Base-by-base conservation (phyloP, 1,139 yeast genomes). In the Blastobotrys ciferrii region DNA sequence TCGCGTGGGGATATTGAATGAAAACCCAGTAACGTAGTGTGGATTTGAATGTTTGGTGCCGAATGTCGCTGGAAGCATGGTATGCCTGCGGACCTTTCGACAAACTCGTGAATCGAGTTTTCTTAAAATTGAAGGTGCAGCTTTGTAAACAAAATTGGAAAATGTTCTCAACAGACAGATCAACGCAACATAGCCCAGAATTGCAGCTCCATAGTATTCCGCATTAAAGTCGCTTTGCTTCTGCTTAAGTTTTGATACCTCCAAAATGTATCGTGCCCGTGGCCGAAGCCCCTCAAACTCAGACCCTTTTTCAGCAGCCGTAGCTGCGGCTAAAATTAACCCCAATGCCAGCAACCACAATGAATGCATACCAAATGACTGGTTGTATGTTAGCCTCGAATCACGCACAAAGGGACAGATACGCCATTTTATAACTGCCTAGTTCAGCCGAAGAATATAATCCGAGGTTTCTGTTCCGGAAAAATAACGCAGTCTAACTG, bases 1-100 rank as follows among this genome's bases (percentile, higher is more conserved):
- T 54, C 89, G 72, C 1, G 87, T 78, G 1, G 92, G 92, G 12
- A 81, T 63, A 36, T 75, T 60, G 20, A 67, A 50, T 5, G 66
- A 61, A 25, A 67, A 59, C 18, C 64, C 53, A 31, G 66, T 46
- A 28, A 53, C 19, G n/a, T 44, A 37, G 20, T 30, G 41, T 14
- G 47, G 47, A 18, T 30, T 32, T 23, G 43, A 38, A 20, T 44
- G 47, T 14, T 17, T 28, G 12, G n/a, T 7, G 14, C 40, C 40
- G 12, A 36, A 36, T 9, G 40, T 36, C n/a, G 40, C 40, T 11
- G 40, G 40, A 36, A 36, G 40, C 25, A 36, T 12, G 15, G 19
- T 19, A 9, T 15, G 25, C 12, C 18, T 36, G 4, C 40, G 40
- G 18, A 36, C 19, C 12, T 36, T 36, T 11, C 40, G 40, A 14